phyloP scores from a whole-genome alignment of 192 early-diverging fungal genomes.

The Backusella westeae region DNA sequence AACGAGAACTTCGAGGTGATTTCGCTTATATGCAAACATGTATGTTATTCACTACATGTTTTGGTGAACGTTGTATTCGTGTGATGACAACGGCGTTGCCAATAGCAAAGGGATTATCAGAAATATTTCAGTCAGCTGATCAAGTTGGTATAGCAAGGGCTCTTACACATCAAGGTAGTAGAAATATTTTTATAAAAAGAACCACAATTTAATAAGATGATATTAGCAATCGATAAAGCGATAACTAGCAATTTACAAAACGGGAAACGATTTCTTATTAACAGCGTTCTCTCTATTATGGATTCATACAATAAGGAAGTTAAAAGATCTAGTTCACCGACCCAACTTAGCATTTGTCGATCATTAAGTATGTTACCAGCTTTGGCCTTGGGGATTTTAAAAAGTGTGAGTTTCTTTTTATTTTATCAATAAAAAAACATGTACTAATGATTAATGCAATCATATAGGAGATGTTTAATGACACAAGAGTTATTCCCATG shows the following conservation, averaged over 20 bases:
- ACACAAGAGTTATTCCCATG: constrained; percentile 40
- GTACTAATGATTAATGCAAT: background rate
- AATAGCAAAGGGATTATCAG: constrained; percentile 62
- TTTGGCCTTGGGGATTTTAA: constrained; percentile 66
- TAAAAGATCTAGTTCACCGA: constrained; percentile 50
- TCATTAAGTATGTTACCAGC: constrained; percentile 74
- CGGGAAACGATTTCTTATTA: constrained; percentile 72
- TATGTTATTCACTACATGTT: constrained; percentile 73
- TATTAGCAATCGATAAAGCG: constrained; percentile 66
- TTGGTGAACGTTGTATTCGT: constrained; percentile 80
- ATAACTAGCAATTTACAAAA: constrained; percentile 69
- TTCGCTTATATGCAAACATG: constrained; percentile 83
- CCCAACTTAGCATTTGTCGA: constrained; percentile 66
- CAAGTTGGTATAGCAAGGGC: constrained; percentile 66
- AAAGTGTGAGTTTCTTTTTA: constrained; percentile 51
- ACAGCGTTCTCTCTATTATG: constrained; percentile 67
- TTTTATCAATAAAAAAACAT: constrained; percentile 13
- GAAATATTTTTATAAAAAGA: too few species aligned
- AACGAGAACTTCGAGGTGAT: constrained; percentile 49
- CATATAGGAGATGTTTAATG: constrained; percentile 18
- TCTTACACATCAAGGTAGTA: constrained; percentile 61
- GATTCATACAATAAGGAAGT: constrained; percentile 70
- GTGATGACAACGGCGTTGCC: constrained; percentile 79
- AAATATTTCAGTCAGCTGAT: constrained; percentile 68
- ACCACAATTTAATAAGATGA: background rate